Base-by-base conservation (phyloP, 352 stramenopile species). In the Globisporangium paddicum region DNA sequence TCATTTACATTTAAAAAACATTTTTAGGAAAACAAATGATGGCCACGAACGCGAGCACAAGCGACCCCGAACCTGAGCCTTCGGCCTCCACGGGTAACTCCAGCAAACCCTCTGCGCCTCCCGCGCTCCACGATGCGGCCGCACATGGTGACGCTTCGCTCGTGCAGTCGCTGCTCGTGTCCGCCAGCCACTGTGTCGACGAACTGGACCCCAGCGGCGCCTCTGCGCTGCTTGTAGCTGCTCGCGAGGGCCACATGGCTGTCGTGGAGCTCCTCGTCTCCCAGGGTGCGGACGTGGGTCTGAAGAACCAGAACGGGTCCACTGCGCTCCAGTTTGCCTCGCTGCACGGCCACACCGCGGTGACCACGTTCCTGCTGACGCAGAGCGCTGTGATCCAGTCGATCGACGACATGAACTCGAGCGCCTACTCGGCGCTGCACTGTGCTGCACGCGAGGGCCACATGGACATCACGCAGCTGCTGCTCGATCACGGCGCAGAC, bases 361-460 rank as follows among this genome's bases (percentile, higher is more conserved):
- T 61, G 13, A 10, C 38, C 14, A 47, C 45, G 44, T 30, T 61
- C 21, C 55, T 61, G 21, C 46, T 61, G 8, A 18, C 14, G 18
- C 23, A 52, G 5, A 14, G 16, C 16, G 19, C 18, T 18, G 55
- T 11, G 18, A 35, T 37, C 30, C 21, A 55, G 19, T 16, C 25
- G 41, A 40, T 37, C 44, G 28, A 54, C 30, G 44, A 48, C 23
- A 46, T 61, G 28, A 61, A 61, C 23, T 9, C 32, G 13, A 54
- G 55, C 32, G 40, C 25, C n/a, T 55, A 63, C 37, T 41, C 48
- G 13, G 57, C 57, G 45, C 38, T 63, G 3, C 57, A 63, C 21
- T 48, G 28, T 13, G 57, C 57, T 0, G 48, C 57, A 26, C 50
- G 47, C 30, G 48, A 50, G n/a, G 35, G 37, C 2, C 45, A 23